Conservation (phyloP, 345 rosid genomes). For the Nasturtium officinale region DNA sequence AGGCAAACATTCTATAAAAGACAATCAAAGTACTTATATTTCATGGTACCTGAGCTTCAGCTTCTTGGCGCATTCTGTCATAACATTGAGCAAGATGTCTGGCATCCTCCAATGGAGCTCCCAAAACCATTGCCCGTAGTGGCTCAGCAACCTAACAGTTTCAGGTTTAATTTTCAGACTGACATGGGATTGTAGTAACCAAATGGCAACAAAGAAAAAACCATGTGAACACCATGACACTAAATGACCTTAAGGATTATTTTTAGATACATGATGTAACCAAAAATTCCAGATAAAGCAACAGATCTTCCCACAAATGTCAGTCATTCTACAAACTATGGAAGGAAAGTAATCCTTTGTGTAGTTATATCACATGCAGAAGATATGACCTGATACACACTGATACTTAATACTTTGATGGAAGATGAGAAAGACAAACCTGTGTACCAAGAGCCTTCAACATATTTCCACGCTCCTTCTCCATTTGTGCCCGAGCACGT, state of each 20-base stretch:
- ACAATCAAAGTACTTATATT: background rate
- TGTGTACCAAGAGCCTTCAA: constrained; percentile 94
- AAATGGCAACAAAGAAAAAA: too few relatives aligned
- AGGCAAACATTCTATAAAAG: constrained; percentile 1
- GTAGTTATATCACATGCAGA: background rate
- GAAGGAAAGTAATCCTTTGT: background rate
- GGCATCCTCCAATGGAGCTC: constrained; percentile 98
- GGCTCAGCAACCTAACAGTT: constrained; percentile 87
- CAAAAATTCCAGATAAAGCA: background rate
- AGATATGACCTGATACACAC: background rate
- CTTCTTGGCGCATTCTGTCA: constrained; percentile 96
- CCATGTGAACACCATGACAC: too few relatives aligned
- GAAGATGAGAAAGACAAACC: constrained; percentile 50
- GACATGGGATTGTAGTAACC: constrained; percentile 18
- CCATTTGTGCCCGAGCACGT: constrained; percentile 87
- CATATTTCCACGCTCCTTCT: constrained; percentile 85
- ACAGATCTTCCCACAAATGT: constrained; percentile 6
- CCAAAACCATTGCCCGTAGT: constrained; percentile 91
- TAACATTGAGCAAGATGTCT: constrained; percentile 98
- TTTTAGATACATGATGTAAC: background rate
- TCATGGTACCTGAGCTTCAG: constrained; percentile 86
- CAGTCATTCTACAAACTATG: background rate
- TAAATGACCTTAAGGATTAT: background rate
- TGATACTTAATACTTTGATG: background rate
- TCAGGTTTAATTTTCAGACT: background rate